These are phyloP conservation scores for Maudiozyma humilis DNA, from an alignment of 1,139 yeast species.

Conservation along the genomic window DNA sequence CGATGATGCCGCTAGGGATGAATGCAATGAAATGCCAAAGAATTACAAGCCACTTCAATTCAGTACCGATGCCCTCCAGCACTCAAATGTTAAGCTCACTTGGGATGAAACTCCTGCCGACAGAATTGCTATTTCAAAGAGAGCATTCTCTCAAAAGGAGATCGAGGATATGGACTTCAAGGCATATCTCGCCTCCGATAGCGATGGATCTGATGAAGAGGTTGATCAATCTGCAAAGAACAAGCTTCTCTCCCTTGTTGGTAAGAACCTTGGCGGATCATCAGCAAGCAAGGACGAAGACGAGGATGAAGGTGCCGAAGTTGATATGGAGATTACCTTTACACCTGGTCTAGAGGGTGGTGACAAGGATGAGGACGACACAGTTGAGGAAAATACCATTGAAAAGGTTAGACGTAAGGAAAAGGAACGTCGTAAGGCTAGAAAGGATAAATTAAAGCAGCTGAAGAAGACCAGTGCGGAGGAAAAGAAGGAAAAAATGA, in stretches of 20 bases:
- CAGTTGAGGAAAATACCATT: constrained; percentile 52
- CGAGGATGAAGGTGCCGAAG: constrained; percentile 46
- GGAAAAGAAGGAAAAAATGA: constrained; percentile 33
- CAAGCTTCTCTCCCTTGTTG: constrained; percentile 60
- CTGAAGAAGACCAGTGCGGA: constrained; percentile 40
- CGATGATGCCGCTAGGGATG: constrained; percentile 66
- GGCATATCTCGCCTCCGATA: constrained; percentile 88
- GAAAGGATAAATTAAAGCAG: constrained; percentile 66
- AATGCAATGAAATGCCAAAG: constrained; percentile 62
- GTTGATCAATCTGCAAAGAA: constrained; percentile 37
- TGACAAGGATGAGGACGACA: constrained; percentile 28
- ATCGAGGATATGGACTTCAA: constrained; percentile 93
- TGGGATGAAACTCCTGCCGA: constrained; percentile 99
- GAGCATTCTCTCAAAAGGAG: constrained; percentile 82
- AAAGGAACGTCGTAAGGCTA: constrained; percentile 79
- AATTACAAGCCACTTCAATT: constrained; percentile 76
- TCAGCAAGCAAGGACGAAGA: constrained; percentile 23
- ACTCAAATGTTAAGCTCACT: constrained; percentile 84
- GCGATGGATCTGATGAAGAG: constrained; percentile 51
- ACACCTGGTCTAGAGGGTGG: constrained; percentile 73
- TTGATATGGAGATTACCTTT: constrained; percentile 93
- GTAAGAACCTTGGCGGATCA: constrained; percentile 37
- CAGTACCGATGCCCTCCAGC: constrained; percentile 89
- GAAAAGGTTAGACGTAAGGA: constrained; percentile 81
- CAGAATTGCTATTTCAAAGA: constrained; percentile 66